These are phyloP conservation scores for Candida schatavii DNA, from an alignment of 805 yeast genomes.

Conservation along the genomic window DNA sequence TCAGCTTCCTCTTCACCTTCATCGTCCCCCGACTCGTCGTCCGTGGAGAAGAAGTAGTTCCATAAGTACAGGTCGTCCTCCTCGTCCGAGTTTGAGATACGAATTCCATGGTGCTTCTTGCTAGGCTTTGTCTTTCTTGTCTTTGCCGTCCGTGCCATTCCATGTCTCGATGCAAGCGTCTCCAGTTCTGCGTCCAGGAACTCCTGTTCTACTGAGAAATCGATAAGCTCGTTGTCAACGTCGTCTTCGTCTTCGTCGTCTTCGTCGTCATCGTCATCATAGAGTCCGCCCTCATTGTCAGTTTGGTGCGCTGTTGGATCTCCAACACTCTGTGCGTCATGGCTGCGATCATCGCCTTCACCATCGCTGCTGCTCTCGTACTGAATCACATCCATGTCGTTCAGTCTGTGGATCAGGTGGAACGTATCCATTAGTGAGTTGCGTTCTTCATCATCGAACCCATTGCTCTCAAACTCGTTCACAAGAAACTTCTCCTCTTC, in stretches of 20 bases:
- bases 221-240: not conserved
- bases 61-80: constrained; percentile 72
- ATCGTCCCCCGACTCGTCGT: constrained; percentile 25
- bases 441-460: constrained; percentile 41
- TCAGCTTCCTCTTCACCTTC: too few relatives aligned
- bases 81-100: constrained; percentile 31
- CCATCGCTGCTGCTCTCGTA: constrained; percentile 36
- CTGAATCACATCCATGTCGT: constrained; percentile 37
- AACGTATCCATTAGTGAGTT: constrained; percentile 13
- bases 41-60: constrained; percentile 65
- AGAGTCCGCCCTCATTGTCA: constrained; percentile 23
- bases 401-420: constrained; percentile 12
- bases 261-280: constrained; percentile 24
- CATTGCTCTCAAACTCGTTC: constrained; percentile 45
- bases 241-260: constrained; percentile 3
- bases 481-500: constrained; percentile 46
- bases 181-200: not conserved
- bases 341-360: constrained; percentile 34
- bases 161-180: not conserved
- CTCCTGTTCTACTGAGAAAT: not conserved
- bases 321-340: constrained; percentile 30
- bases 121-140: not conserved
- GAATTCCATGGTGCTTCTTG: constrained; percentile 2
- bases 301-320: too few relatives aligned
- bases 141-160: not conserved